Percentiles rank a stretch among this genome's conserved stretches.
Conservation (phyloP, 1,139 yeast genomes). For the Pichia sp. region DNA sequence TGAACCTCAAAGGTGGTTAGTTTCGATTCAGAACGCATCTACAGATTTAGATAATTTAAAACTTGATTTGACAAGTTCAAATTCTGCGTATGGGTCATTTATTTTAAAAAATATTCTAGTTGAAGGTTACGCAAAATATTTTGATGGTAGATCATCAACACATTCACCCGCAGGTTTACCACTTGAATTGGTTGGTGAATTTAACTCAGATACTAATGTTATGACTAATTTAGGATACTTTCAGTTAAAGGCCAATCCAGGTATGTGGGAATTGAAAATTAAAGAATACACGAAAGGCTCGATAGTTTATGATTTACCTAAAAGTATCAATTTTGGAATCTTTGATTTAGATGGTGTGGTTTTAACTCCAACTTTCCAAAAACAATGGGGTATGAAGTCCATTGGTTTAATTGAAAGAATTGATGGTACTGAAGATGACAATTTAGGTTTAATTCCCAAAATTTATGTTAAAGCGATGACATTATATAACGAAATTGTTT, state of each 20-base stretch:
- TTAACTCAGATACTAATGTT: conserved; percentile 49
- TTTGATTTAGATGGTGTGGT: conserved; percentile 42
- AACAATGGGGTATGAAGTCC: conserved; percentile 37
- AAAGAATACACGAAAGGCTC: conserved; percentile 36
- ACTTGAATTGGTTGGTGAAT: conserved; percentile 31
- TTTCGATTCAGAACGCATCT: conserved; percentile 40
- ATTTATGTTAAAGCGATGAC: background rate
- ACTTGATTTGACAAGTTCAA: conserved; percentile 30
- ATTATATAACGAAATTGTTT: background rate
- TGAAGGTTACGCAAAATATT: conserved; percentile 64
- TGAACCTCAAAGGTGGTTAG: conserved; percentile 62
- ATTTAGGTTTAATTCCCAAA: background rate
- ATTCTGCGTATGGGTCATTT: conserved; percentile 36
- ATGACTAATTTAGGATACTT: conserved; percentile 74
- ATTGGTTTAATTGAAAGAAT: conserved; percentile 30
- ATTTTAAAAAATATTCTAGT: conserved; percentile 47
- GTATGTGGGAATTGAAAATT: conserved; percentile 49
- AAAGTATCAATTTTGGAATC: conserved; percentile 30
- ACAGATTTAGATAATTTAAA: conserved; percentile 60
- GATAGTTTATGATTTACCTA: conserved; percentile 38
- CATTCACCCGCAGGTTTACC: conserved; percentile 48
- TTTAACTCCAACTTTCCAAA: conserved; percentile 40
- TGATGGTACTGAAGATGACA: background rate
- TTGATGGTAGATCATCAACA: conserved; percentile 19
- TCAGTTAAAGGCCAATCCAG: conserved; percentile 67